Conservation (phyloP, 805 yeast genomes). For the Saturnispora besseyi region DNA sequence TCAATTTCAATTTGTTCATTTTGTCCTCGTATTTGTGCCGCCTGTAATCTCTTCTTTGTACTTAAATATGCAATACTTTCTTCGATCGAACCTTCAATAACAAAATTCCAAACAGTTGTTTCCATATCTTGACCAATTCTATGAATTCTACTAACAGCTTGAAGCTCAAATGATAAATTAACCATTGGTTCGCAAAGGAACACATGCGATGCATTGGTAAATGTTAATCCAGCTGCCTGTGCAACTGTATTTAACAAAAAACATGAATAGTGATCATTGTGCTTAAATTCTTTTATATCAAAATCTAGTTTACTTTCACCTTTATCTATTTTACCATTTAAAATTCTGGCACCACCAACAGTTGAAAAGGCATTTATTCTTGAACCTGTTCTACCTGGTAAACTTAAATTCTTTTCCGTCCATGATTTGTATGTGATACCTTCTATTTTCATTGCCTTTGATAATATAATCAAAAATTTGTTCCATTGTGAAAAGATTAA, state of each 20-base stretch:
- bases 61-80: slow-evolving; percentile 72
- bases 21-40: slow-evolving; percentile 25
- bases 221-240: slow-evolving; percentile 84
- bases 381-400: slow-evolving; percentile 9
- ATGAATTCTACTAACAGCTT: slow-evolving; percentile 87
- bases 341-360: slow-evolving; percentile 3
- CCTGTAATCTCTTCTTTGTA: slow-evolving; percentile 47
- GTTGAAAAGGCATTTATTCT: slow-evolving; percentile 4
- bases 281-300: slow-evolving; percentile 52
- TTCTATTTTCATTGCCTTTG: slow-evolving; percentile 54
- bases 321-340: neutral
- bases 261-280: slow-evolving; percentile 60
- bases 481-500: slow-evolving; percentile 88
- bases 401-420: slow-evolving; percentile 17
- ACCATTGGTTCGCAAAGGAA: slow-evolving; percentile 89
- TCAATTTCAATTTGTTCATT: slow-evolving; percentile 18
- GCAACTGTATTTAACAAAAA: slow-evolving; percentile 76
- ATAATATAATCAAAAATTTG: slow-evolving; percentile 57
- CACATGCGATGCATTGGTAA: slow-evolving; percentile 88
- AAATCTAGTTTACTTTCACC: slow-evolving; percentile 15
- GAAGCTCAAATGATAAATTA: slow-evolving; percentile 78
- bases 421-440: slow-evolving; percentile 52
- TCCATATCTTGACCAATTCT: slow-evolving; percentile 79
- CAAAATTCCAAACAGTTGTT: slow-evolving; percentile 90
- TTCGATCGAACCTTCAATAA: slow-evolving; percentile 76